Conservation (phyloP, 306 rosid genomes). For the Begonia peltatifolia region DNA sequence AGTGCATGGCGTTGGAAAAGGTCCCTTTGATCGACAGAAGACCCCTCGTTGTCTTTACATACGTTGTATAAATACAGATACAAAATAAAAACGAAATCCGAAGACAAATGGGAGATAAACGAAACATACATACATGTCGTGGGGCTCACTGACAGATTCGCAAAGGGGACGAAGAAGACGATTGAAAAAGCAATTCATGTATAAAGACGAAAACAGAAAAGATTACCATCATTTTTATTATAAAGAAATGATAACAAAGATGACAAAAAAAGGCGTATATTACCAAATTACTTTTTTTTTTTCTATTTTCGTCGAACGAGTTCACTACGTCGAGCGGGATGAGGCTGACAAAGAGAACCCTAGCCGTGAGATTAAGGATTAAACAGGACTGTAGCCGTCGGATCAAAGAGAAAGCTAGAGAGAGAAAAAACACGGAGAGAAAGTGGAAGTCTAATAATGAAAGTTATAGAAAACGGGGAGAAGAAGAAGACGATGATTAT, state of each 20-base stretch:
- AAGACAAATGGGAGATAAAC: not conserved
- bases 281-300: not conserved
- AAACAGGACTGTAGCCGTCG: constrained; percentile 61
- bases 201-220: not conserved
- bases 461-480: constrained; percentile 22
- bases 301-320: constrained; percentile 1
- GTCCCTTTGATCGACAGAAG: too few species aligned
- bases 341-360: constrained; percentile 34
- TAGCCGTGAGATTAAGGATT: constrained; percentile 54
- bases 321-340: constrained; percentile 46
- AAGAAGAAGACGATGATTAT: constrained; percentile 10
- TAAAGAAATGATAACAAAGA: constrained; percentile 14
- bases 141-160: constrained; percentile 16
- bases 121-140: constrained; percentile 10
- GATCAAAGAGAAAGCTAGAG: constrained; percentile 26
- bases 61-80: too few species aligned
- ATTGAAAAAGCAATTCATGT: not conserved
- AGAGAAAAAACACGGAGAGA: constrained; percentile 7
- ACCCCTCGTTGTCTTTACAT: too few species aligned
- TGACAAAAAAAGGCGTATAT: constrained; percentile 13
- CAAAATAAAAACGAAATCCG: too few species aligned
- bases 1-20: too few species aligned
- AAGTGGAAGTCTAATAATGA: constrained; percentile 12
- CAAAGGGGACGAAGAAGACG: constrained; percentile 3
- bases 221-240: not conserved